A percentile compares a stretch with the other conserved stretches of the same genome.
Conservation (phyloP, 2,329 filamentous ascomycete species). For the Aspergillus cejpii region DNA sequence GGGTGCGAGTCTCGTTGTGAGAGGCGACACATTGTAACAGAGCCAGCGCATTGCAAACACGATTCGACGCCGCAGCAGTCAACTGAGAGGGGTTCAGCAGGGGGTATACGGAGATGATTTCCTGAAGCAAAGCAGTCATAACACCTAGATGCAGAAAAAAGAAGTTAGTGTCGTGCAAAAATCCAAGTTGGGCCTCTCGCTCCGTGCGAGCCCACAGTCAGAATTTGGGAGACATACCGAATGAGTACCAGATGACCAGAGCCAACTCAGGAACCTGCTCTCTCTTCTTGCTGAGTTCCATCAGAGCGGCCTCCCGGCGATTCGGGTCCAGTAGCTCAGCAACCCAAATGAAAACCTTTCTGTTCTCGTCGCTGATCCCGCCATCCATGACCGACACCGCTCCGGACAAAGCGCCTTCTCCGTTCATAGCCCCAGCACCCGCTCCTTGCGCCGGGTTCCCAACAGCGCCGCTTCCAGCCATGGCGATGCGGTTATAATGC, state of each 20-base stretch:
- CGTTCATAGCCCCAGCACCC: constrained; percentile 44
- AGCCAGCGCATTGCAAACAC: constrained; percentile 94
- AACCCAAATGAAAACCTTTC: constrained; percentile 86
- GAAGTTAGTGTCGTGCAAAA: background rate
- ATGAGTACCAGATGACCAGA: constrained; percentile 95
- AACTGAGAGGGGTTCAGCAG: constrained; percentile 94
- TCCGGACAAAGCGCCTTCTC: constrained; percentile 30
- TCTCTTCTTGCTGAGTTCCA: constrained; percentile 96
- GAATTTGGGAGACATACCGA: constrained; percentile 56
- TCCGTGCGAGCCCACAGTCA: too few species aligned
- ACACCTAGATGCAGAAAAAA: constrained; percentile 56
- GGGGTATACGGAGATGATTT: constrained; percentile 98
- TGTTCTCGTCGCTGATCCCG: constrained; percentile 77
- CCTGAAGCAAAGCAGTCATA: constrained; percentile 94
- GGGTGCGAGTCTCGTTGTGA: constrained; percentile 87
- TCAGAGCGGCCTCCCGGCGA: constrained; percentile 79
- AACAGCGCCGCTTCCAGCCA: constrained; percentile 53
- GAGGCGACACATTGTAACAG: constrained; percentile 95
- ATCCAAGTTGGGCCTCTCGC: too few species aligned
- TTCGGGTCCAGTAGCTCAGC: constrained; percentile 82
- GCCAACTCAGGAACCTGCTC: constrained; percentile 96
- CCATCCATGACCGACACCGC: constrained; percentile 50
- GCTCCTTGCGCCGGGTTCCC: constrained; percentile 33
- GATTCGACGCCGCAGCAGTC: constrained; percentile 92
- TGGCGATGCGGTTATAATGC: constrained; percentile 67